Base-by-base conservation (phyloP, 768 basidiomycete species). In the Amanita polypyramis region DNA sequence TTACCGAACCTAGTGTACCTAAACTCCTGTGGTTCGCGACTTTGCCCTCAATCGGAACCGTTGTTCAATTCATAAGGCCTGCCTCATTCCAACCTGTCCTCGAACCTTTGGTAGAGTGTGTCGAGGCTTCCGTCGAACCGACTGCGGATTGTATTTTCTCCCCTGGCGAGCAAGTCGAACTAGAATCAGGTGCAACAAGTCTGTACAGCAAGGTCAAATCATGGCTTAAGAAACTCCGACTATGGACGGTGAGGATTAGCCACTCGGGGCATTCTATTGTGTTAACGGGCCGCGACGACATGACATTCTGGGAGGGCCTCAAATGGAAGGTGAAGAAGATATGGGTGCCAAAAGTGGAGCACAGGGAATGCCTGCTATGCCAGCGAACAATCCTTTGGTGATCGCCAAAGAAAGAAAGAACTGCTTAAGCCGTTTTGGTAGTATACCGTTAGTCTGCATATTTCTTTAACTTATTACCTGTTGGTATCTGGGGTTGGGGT, bases 341-440 rank as follows among this genome's bases (percentile, higher is more conserved):
- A 17, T 47, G 37, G 46, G 2, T 47, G n/a, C 46, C 46, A 5
- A 21, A 47, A 33, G 46, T 47, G 37, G 40, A 40, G 19, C 46
- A 30, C 6, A 20, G 11, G 14, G 25, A 19, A 12, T 5, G 36
- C 8, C 33, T 35, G 15, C 34, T 25, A 27, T 34, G 45, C 38
- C 29, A 20, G 29, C 25, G 29, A 47, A 29, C 37, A 3, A 39
- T 47, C 39, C 37, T 46, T n/a, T n/a, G n/a, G n/a, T n/a, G n/a
- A n/a, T n/a, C n/a, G n/a, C n/a, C n/a, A n/a, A n/a, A n/a, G n/a
- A n/a, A n/a, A n/a, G n/a, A n/a, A n/a, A n/a, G n/a, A n/a, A n/a
- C n/a, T n/a, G n/a, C n/a, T n/a, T n/a, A n/a, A n/a, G n/a, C n/a
- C n/a, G n/a, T n/a, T n/a, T n/a, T n/a, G n/a, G n/a, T n/a, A n/a